These are phyloP conservation scores for Suhomyces canberraensis DNA, from an alignment of 805 yeast species.

Conservation along the genomic window DNA sequence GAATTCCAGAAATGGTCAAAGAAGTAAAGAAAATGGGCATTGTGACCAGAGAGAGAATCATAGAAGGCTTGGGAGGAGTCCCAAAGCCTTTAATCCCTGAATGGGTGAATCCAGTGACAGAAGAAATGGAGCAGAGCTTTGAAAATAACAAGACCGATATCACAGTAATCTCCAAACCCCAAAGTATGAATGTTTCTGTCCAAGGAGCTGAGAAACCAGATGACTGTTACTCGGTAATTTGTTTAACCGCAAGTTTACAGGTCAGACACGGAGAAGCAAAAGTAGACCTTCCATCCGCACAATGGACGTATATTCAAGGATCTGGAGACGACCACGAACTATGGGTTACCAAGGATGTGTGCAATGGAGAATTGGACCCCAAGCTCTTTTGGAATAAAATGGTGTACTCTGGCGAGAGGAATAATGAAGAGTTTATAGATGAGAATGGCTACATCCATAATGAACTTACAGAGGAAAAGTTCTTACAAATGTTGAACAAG, in stretches of 20 bases:
- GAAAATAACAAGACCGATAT: conserved; percentile 30
- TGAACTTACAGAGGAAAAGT: conserved; percentile 22
- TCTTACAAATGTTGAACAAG: conserved; percentile 5
- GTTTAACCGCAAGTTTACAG: conserved; percentile 61
- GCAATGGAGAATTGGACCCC: conserved; percentile 51
- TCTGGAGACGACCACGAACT: conserved; percentile 93
- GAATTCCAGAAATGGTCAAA: conserved; percentile 6
- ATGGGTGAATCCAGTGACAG: not conserved
- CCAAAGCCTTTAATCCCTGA: conserved; percentile 46
- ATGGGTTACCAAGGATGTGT: conserved; percentile 50
- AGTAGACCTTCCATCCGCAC: not conserved
- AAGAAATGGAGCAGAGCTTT: not conserved
- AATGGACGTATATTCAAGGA: conserved; percentile 71
- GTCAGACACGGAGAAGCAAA: conserved; percentile 7
- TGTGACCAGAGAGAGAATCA: conserved; percentile 31
- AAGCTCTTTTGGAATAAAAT: conserved; percentile 51
- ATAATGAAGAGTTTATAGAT: conserved; percentile 17
- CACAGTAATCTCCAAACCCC: conserved; percentile 18
- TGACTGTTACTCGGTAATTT: conserved; percentile 36
- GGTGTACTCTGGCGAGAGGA: conserved; percentile 5
- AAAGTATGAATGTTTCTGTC: conserved; percentile 1
- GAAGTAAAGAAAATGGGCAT: conserved; percentile 33
- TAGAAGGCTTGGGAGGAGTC: conserved; percentile 20
- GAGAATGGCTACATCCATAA: conserved; percentile 16
- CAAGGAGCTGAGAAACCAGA: not conserved